These are phyloP conservation scores for Laetiporus sulphureus DNA, from an alignment of 1,284 basidiomycete species.

Conservation along the genomic window DNA sequence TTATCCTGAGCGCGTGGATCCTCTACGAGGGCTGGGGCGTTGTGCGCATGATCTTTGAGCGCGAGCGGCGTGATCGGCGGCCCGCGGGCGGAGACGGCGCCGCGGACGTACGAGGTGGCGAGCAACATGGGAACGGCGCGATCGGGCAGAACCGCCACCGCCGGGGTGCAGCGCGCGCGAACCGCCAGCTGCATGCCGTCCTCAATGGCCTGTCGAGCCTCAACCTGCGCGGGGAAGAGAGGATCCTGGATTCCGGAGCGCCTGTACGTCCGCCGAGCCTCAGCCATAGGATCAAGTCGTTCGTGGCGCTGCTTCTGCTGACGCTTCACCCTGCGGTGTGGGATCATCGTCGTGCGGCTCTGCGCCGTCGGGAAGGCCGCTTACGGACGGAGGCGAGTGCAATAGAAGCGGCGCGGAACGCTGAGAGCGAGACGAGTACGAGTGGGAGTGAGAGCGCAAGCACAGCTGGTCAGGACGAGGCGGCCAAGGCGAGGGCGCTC, in stretches of 20 bases:
- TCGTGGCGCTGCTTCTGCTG: slow-evolving; percentile 49
- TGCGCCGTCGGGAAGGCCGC: slow-evolving; percentile 59
- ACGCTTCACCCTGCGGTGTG: slow-evolving; percentile 73
- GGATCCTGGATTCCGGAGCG: slow-evolving; percentile 33
- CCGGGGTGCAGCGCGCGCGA: slow-evolving; percentile 1
- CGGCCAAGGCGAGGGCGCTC: neutral
- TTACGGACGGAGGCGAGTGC: slow-evolving; percentile 60
- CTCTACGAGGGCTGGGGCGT: slow-evolving; percentile 73
- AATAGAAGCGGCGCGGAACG: slow-evolving; percentile 28
- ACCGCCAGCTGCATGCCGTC: slow-evolving; percentile 26
- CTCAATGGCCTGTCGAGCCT: slow-evolving; percentile 51
- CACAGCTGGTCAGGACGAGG: neutral
- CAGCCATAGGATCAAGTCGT: slow-evolving; percentile 44
- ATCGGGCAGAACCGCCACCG: slow-evolving; percentile 6
- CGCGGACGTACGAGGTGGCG: slow-evolving; percentile 7
- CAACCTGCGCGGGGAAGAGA: slow-evolving; percentile 51
- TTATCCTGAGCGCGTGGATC: slow-evolving; percentile 64
- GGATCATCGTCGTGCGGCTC: slow-evolving; percentile 55
- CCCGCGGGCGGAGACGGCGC: slow-evolving; percentile 10
- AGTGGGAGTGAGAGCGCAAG: slow-evolving; percentile 18
- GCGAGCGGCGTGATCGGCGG: slow-evolving; percentile 28
- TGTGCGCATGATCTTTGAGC: slow-evolving; percentile 44
- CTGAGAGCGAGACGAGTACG: slow-evolving; percentile 25
- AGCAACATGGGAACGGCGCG: slow-evolving; percentile 9
- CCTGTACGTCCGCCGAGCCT: slow-evolving; percentile 33